These are phyloP conservation scores for Apophysomyces elegans DNA, from an alignment of 371 early-diverging fungal species.

Conservation along the genomic window DNA sequence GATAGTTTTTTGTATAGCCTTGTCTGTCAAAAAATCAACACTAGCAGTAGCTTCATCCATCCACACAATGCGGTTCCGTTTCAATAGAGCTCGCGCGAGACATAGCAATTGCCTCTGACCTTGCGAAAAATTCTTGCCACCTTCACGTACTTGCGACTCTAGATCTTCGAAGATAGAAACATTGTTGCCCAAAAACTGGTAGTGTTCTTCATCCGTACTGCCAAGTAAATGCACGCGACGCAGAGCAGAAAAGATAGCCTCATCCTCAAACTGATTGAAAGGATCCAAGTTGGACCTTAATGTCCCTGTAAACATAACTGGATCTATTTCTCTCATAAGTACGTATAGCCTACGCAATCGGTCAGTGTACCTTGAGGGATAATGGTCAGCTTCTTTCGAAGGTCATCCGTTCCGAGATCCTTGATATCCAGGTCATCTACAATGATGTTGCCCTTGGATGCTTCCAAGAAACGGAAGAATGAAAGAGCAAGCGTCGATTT, in stretches of 20 bases:
- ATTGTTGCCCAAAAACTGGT: constrained; percentile 37
- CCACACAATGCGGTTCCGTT: constrained; percentile 42
- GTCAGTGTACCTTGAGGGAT: constrained; percentile 64
- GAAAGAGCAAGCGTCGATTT: constrained; percentile 78
- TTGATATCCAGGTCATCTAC: constrained; percentile 79
- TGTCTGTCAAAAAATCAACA: constrained; percentile 74
- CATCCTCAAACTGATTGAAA: constrained; percentile 62
- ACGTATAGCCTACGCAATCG: not conserved
- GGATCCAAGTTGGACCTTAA: constrained; percentile 72
- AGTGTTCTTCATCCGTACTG: constrained; percentile 26
- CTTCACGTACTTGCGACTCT: constrained; percentile 54
- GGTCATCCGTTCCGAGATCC: constrained; percentile 70
- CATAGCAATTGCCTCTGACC: constrained; percentile 87
- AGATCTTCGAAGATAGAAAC: constrained; percentile 50
- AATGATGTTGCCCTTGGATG: constrained; percentile 65
- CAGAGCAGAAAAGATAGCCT: constrained; percentile 70
- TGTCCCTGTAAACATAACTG: constrained; percentile 69
- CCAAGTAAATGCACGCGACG: constrained; percentile 57
- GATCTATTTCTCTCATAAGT: constrained; percentile 38
- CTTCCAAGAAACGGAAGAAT: constrained; percentile 78
- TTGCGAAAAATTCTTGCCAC: constrained; percentile 80
- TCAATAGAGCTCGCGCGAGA: constrained; percentile 78
- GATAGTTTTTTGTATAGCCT: constrained; percentile 69
- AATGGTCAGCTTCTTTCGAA: constrained; percentile 72
- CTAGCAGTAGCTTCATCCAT: constrained; percentile 84